Conservation (phyloP, 2,329 filamentous ascomycete species). For the Fusarium tanahbumbuense region DNA sequence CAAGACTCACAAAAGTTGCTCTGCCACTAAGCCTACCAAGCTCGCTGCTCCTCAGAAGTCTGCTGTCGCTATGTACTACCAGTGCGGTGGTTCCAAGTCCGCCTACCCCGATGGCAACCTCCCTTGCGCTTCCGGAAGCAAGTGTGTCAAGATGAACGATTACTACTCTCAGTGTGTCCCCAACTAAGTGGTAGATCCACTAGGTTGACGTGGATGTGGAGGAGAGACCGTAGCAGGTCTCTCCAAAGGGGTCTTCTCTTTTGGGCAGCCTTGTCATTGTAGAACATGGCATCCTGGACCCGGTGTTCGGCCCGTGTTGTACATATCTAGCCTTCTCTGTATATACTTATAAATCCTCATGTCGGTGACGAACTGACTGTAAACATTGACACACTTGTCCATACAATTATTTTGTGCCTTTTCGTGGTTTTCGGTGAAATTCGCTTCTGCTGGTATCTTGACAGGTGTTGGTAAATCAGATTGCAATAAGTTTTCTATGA, state of each 20-base stretch:
- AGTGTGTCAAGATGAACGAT: constrained; percentile 42
- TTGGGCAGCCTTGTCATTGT: constrained; percentile 21
- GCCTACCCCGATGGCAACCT: constrained; percentile 40
- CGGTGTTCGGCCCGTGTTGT: constrained; percentile 34
- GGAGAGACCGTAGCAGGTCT: background rate
- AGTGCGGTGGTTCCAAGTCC: constrained; percentile 42
- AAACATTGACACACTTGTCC: constrained; percentile 28
- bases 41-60: constrained; percentile 15
- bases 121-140: constrained; percentile 38
- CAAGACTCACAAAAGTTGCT: constrained; percentile 30
- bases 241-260: constrained; percentile 2
- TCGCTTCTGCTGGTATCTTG: background rate
- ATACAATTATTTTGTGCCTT: background rate
- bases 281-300: constrained; percentile 25
- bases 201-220: background rate
- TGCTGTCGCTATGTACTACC: constrained; percentile 31
- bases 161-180: constrained; percentile 44
- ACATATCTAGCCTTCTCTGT: constrained; percentile 34
- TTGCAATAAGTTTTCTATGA: background rate
- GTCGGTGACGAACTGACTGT: constrained; percentile 16
- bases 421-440: background rate
- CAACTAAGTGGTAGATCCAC: constrained; percentile 35
- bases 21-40: constrained; percentile 29
- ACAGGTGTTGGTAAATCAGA: background rate
- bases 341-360: constrained; percentile 36